Evolutionary conservation across 306 rosid genomes (phyloP).

Genomic region (Adenanthera pavonina): DNA sequence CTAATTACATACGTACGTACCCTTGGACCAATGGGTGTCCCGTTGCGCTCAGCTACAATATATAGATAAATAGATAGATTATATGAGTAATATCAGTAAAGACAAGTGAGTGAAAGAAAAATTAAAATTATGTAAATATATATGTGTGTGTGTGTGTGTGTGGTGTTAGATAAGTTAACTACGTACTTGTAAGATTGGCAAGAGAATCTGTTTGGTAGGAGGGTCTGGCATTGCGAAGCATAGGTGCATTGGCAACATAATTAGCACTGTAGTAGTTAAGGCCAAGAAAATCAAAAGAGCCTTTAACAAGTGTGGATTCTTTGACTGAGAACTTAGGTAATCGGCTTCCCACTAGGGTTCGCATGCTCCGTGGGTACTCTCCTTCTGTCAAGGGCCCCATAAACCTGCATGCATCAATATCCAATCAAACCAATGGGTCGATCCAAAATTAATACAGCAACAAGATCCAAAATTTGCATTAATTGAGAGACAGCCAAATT

Average conservation of each 20-base stretch:
- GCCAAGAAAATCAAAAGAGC: conserved; percentile 25
- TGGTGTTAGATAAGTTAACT: too few species aligned
- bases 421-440: too few species aligned
- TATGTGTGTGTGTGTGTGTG: too few species aligned
- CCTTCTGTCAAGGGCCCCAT: conserved; percentile 6
- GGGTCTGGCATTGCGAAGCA: not conserved
- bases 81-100: too few species aligned
- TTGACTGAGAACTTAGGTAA: not conserved
- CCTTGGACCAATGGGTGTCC: conserved; percentile 39
- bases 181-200: not conserved
- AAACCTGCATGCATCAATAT: not conserved
- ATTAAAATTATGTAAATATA: too few species aligned
- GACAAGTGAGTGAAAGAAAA: too few species aligned
- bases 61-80: not conserved
- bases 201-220: not conserved
- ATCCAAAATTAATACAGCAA: too few species aligned
- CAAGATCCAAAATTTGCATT: too few species aligned
- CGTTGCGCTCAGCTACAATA: conserved; percentile 13
- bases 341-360: not conserved
- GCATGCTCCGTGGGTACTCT: not conserved
- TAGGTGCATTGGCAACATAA: not conserved
- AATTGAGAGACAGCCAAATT: too few species aligned
- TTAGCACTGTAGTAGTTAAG: conserved; percentile 22
- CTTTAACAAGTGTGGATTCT: not conserved
- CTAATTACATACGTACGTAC: not conserved